Evolutionary conservation across 352 stramenopile genomes (phyloP).

Genomic region (Globisporangium ultimum): DNA sequence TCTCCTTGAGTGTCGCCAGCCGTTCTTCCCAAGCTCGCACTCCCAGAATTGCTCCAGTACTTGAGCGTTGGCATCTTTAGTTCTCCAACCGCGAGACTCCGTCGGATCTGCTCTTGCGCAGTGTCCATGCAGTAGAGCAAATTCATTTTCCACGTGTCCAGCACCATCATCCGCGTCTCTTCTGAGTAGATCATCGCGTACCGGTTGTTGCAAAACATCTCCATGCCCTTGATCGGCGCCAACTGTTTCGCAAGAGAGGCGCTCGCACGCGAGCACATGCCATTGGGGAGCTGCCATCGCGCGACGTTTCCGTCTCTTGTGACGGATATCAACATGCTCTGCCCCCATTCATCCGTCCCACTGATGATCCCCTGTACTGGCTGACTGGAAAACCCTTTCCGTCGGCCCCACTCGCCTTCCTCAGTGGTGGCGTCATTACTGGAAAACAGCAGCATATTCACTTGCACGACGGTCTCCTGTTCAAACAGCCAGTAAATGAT

Average conservation of each 20-base stretch:
- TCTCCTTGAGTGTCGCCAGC: neutral
- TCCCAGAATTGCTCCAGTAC: constrained; percentile 1
- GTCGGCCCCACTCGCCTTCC: neutral
- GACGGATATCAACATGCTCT: constrained; percentile 66
- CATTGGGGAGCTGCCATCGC: constrained; percentile 67
- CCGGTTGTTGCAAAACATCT: constrained; percentile 70
- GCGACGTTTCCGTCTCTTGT: constrained; percentile 50
- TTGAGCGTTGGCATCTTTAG: constrained; percentile 31
- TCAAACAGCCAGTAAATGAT: constrained; percentile 78
- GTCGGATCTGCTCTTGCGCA: constrained; percentile 72
- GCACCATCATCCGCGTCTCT: constrained; percentile 69
- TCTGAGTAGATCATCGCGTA: constrained; percentile 73
- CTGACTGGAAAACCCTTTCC: neutral
- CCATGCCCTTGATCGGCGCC: constrained; percentile 57
- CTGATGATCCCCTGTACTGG: constrained; percentile 61
- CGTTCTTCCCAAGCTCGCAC: neutral
- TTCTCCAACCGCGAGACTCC: constrained; percentile 60
- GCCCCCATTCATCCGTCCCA: constrained; percentile 74
- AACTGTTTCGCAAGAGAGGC: constrained; percentile 50
- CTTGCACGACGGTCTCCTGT: constrained; percentile 51
- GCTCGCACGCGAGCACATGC: constrained; percentile 52
- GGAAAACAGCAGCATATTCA: constrained; percentile 59
- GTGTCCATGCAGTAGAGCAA: constrained; percentile 75
- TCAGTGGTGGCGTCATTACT: constrained; percentile 1
- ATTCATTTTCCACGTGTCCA: constrained; percentile 74